Evolutionary conservation across 192 early-diverging fungal species (phyloP), one percentile per base, ranked within the genome.

Genomic region (Backusella liffmaniae): DNA sequence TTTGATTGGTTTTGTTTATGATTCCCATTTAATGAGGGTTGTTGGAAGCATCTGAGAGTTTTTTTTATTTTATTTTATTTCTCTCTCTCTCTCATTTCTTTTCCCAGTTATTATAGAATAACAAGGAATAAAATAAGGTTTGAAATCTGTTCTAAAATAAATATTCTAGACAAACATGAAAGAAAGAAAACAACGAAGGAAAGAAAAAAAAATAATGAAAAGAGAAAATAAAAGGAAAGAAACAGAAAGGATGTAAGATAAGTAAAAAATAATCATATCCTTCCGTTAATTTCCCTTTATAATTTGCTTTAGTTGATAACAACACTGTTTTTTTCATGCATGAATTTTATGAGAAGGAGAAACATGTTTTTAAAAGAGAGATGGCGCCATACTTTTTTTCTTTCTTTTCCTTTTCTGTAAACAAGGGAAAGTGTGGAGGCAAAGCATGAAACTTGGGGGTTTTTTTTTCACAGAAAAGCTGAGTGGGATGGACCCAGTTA

Each of bases 91-190:
- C 51, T 21, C 51, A 41, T 41, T 10, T 16, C 42, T 44, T 16
- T 62, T 62, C 7, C 10, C 9, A 39, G 21, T 10, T 4, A 29
- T 29, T 10, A 29, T 3, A 62, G 23, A 8, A 59, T 26, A 59
- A 23, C 23, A 59, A 59, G 18, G 46, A 49, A 49, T 49, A 59
- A 59, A 59, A 23, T 62, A 62, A 62, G 12, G 56, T 62, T 62
- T 62, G 56, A 62, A 62, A 62, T 62, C 10, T 62, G 56, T 62
- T 62, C 56, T 62, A 62, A 62, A 62, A 13, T 29, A 62, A 62
- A 29, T 10, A 62, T 62, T 62, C 56, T 26, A 62, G 9, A 12
- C 56, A 29, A 62, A 49, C 1, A 49, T 18, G 23, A 62, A 62
- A 13, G n/a, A 26, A 62, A 62, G 12, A 62, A 32, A 32, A 32